Evolutionary conservation across 768 basidiomycete species (phyloP).

Genomic region (Coprinellus micaceus): DNA sequence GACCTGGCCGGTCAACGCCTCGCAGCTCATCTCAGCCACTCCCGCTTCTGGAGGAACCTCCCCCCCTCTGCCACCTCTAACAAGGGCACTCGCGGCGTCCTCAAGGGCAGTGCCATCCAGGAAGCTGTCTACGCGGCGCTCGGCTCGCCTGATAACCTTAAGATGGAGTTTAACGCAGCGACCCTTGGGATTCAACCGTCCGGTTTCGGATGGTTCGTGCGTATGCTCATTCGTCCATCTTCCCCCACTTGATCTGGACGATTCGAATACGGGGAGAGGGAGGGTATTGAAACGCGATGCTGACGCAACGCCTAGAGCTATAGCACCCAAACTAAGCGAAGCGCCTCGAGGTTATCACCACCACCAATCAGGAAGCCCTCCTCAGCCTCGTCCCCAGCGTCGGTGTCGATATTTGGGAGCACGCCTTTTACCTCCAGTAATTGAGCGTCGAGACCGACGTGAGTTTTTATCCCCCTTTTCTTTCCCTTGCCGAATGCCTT

Average conservation of each 20-base stretch:
- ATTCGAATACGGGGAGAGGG: no score
- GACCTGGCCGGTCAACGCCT: no score
- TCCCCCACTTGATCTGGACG: conserved; percentile 36
- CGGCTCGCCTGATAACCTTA: conserved; percentile 67
- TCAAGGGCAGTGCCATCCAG: conserved; percentile 62
- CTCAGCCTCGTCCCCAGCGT: conserved; percentile 66
- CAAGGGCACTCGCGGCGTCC: conserved; percentile 57
- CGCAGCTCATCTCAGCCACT: no score
- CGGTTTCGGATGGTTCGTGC: conserved; percentile 98
- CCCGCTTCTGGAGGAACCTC: conserved; percentile 95
- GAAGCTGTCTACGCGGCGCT: conserved; percentile 57
- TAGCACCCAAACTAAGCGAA: conserved; percentile 60
- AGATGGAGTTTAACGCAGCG: conserved; percentile 79
- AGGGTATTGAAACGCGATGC: no score
- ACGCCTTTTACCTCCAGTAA: conserved; percentile 82
- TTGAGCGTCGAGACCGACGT: conserved; percentile 71
- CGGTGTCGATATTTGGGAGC: conserved; percentile 94
- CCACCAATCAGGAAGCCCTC: conserved; percentile 76
- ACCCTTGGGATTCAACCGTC: conserved; percentile 88
- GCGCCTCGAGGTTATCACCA: conserved; percentile 83
- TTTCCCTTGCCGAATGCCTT: background rate
- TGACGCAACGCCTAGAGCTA: no score
- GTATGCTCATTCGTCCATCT: background rate
- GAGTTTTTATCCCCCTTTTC: background rate
- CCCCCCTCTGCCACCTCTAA: conserved; percentile 53